A percentile compares a stretch with the other conserved stretches of the same genome.
Conservation (phyloP, 2,329 filamentous ascomycete genomes). For the Pestalotiopsis sp. region DNA sequence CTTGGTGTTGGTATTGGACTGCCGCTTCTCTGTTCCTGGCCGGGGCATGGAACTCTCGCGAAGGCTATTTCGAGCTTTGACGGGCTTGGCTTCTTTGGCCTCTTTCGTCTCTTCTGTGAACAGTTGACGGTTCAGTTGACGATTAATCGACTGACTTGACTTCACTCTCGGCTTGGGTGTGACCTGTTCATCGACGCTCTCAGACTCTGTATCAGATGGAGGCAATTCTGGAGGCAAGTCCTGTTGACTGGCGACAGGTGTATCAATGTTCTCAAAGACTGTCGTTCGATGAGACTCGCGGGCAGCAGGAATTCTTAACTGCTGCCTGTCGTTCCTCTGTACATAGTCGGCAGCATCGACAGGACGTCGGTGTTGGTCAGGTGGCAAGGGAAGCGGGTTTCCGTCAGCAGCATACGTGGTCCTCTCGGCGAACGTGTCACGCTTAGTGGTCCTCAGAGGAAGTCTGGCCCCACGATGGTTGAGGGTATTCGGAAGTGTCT, state of each 20-base stretch:
- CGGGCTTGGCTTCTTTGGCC: constrained; percentile 12
- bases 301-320: constrained; percentile 20
- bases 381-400: constrained; percentile 14
- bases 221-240: not conserved
- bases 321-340: constrained; percentile 16
- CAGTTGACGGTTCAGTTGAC: constrained; percentile 29
- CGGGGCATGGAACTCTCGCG: constrained; percentile 23
- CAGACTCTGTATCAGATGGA: constrained; percentile 22
- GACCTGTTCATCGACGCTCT: constrained; percentile 24
- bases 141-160: constrained; percentile 25
- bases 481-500: constrained; percentile 10
- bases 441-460: constrained; percentile 12
- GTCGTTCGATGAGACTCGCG: constrained; percentile 26
- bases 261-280: constrained; percentile 30
- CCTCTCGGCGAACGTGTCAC: constrained; percentile 2
- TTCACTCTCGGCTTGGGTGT: constrained; percentile 26
- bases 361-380: constrained; percentile 22
- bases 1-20: constrained; percentile 18
- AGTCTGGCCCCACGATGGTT: constrained; percentile 10
- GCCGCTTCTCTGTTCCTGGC: constrained; percentile 21
- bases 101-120: constrained; percentile 19
- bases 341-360: constrained; percentile 21
- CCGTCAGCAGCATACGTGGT: constrained; percentile 9
- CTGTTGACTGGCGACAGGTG: constrained; percentile 25
- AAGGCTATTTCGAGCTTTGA: constrained; percentile 11